Evolutionary conservation across 2,329 filamentous ascomycete genomes (phyloP), one percentile per base, ranked within the genome.

Genomic region (Trichoderma sp.): DNA sequence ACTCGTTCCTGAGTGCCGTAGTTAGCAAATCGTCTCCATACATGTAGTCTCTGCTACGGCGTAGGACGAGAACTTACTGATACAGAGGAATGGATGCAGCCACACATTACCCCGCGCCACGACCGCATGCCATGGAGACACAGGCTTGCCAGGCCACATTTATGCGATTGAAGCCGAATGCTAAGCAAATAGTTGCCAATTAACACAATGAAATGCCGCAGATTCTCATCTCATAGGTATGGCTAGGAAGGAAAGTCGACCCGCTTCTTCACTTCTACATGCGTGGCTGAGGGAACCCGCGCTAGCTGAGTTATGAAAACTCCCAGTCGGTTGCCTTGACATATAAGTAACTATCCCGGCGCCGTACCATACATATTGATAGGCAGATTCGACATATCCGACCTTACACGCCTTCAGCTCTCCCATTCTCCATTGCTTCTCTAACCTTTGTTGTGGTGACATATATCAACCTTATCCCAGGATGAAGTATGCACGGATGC

Each of bases 401-500:
- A 24, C 21, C 21, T 7, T 56, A 24, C 1, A 24, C 21, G 5
- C 8, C 21, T 21, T 21, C 50, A 14, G 11, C 21, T 24, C 11
- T 24, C 21, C 21, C 11, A 6, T 24, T 11, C 6, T 3, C 21
- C 11, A 12, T 24, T 24, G 6, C 21, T 14, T 56, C 21, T 21
- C 9, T 3, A 56, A 8, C 11, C n/a, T 56, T 56, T 24, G 9
- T 14, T 24, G 50, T 56, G 5, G 50, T 24, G 50, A 14, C 50
- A 24, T 4, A 24, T 24, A 56, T 12, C n/a, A 24, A 14, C 50
- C 9, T 24, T 56, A 6, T 56, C 50, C 38, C 31, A 68, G 35
- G 14, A 80, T 81, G 79, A 77, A 79, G 59, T 80, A 80, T 56
- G 50, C 73, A 63, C 79, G 79, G 29, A 81, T 80, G 78, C 63